Evolutionary conservation across 805 yeast genomes (phyloP), one percentile per base, ranked within the genome.

Genomic region (Candida ortonii): DNA sequence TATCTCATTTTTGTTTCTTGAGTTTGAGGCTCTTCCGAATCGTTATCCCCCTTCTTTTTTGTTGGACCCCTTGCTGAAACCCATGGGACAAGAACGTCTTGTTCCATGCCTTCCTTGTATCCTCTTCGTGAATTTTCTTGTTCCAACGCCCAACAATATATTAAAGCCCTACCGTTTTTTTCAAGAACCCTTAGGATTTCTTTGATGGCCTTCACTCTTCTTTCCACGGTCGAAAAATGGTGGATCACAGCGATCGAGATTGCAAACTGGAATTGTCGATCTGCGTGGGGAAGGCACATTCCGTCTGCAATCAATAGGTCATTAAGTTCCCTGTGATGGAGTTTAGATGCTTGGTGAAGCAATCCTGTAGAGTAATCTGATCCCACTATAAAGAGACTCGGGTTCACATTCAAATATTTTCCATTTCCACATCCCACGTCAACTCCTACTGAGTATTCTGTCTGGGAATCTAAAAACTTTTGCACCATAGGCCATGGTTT

Each of bases 371-470:
- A 84, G 34, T 82, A 68, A 43, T 82, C 90, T 34, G 70, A 76
- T 24, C 96, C 97, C 12, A 90, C 57, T 18, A 89, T 70, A 50
- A 58, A 80, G 3, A 90, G 57, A 28, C 82, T 69, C 7, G 71
- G 66, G 57, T 90, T 89, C 9, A 88, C 72, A 2, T 72, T 73
- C 25, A 90, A 58, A 55, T 93, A 93, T 55, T 93, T 93, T 2
- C 98, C 98, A 57, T 93, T 93, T 3, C 98, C 98, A 59, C 97
- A 90, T 0, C 98, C 98, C 14, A 90, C 86, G 62, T 93, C 98
- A 18, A 88, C 68, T 1, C 98, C 98, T 1, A 90, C 43, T 1
- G 80, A 62, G 26, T 86, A 82, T 5, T 63, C 62, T 0, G 55
- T 39, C 48, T 75, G 73, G 1, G 59, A 47, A 8, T 48, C 53